Base-by-base conservation (phyloP, 139 green algal genomes). In the Limnomonas spitsbergensis region DNA sequence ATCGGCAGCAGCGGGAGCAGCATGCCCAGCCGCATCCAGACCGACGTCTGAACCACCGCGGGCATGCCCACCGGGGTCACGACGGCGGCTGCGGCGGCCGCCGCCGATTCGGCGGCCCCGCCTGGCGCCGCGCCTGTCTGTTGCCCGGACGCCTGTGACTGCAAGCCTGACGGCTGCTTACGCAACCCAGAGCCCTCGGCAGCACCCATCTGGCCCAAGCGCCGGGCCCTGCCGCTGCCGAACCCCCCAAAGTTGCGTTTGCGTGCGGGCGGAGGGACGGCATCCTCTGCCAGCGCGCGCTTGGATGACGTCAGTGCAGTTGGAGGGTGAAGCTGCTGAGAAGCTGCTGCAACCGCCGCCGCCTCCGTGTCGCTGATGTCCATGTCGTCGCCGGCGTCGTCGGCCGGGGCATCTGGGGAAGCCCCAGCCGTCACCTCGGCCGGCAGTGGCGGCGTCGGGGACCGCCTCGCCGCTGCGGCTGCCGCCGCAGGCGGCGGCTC, bases 1-100 rank as follows among this genome's bases (percentile, higher is more conserved):
- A 88, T 77, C 1, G 86, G 86, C 83, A 90, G 79, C 79, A 90
- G 76, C 2, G 86, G 83, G 70, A 82, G 42, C 68, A 90, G 83
- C 38, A 87, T 38, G 0, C 32, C 42, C 73, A 90, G 83, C n/a
- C 83, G 76, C 76, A 84, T 38, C 86, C 80, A 86, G 1, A 83
- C 35, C 0, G 78, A 77, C 67, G 75, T 78, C 72, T 87, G 82
- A 42, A 83, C 76, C 0, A 35, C 75, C 1, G 73, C 80, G 20
- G 77, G 27, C 26, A 36, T 24, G 61, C 61, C 61, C 27, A 34
- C 61, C 61, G 26, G 27, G 27, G 6, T 7, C 61, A 36, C 61
- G 27, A 20, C 27, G 9, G 27, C 61, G 7, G 35, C 70, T 29
- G 70, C 73, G 31, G 38, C 42, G 24, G 47, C 73, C 29, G 52